Base-by-base conservation (phyloP, 257 asterid species). In the Solanum paucissectum region DNA sequence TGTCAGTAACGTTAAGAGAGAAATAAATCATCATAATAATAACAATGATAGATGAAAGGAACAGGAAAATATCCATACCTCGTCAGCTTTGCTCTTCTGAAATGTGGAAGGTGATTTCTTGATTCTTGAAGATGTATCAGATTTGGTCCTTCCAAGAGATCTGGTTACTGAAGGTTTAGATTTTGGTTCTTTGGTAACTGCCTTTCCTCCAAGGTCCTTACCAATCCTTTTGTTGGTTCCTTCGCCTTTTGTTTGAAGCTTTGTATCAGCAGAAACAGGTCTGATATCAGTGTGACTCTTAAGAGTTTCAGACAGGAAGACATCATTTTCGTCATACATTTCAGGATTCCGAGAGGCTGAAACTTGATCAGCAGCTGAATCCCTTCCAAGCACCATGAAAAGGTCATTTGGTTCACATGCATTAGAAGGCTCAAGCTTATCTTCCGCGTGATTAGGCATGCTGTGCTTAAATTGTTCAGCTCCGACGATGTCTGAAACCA, bases 321-420 rank as follows among this genome's bases (percentile, higher is more conserved):
- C 90, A 58, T 91, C 91, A 44, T 91, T 91, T 62, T n/a, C 87
- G 23, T 87, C 89, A 83, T 93, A 95, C 92, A 92, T 91, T 87
- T 90, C 94, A 12, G 93, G 92, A 77, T 86, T 75, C 91, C 94
- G 91, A 60, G 94, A 86, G 32, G 92, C 84, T 66, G 83, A 68
- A 86, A 88, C 90, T 86, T 91, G 91, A 83, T 91, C 93, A 87
- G 89, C 25, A 8, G 89, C 90, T 18, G 94, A 91, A 87, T 90
- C 89, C n/a, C 92, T 91, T 62, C 94, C 94, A 23, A 90, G 90
- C 84, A 95, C 93, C 97, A 95, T 91, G 86, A 89, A 94, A 52
- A 95, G 93, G 87, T 95, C 98, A 86, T 95, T 98, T 29, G 98
- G 98, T 85, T 94, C 98, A 42, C 83, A 84, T 77, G 23, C 85